Evolutionary conservation across 106 monocot species (phyloP).

Genomic region (Allium sativum): DNA sequence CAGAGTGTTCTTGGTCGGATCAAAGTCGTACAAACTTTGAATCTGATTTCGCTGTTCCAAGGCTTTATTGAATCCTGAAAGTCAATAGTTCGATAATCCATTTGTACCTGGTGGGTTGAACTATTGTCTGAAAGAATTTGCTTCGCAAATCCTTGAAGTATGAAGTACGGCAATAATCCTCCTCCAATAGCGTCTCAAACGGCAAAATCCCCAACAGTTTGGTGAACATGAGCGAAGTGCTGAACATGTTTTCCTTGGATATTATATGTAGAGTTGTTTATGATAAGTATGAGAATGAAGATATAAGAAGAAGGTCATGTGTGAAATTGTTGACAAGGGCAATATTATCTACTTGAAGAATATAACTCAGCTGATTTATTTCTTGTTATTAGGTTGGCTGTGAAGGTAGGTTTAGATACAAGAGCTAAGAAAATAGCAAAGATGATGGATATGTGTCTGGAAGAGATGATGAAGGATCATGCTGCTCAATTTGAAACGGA

Average conservation of each 20-base stretch:
- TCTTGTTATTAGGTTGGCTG: conserved; percentile 7
- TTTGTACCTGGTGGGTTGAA: too few species aligned
- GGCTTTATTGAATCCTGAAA: too few species aligned
- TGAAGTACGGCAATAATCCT: too few species aligned
- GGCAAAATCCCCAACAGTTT: too few species aligned
- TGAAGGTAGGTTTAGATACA: background rate
- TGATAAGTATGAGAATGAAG: background rate
- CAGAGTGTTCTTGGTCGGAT: too few species aligned
- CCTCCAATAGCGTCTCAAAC: too few species aligned
- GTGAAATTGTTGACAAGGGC: background rate
- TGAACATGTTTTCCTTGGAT: conserved; percentile 3
- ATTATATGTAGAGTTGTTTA: background rate
- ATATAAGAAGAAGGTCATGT: background rate
- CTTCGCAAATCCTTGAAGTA: too few species aligned
- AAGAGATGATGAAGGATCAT: conserved; percentile 10
- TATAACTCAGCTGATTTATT: conserved; percentile 9
- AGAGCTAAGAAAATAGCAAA: background rate
- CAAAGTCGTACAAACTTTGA: too few species aligned
- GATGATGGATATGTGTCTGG: conserved; percentile 6
- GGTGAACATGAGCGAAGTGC: conserved; percentile 4
- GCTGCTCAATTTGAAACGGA: background rate
- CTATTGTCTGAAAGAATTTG: too few species aligned
- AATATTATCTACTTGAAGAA: background rate
- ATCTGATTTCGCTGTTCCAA: too few species aligned
- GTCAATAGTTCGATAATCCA: too few species aligned